phyloP scores from a whole-genome alignment of 139 green algal genomes.

The Tetraselmis chui region DNA sequence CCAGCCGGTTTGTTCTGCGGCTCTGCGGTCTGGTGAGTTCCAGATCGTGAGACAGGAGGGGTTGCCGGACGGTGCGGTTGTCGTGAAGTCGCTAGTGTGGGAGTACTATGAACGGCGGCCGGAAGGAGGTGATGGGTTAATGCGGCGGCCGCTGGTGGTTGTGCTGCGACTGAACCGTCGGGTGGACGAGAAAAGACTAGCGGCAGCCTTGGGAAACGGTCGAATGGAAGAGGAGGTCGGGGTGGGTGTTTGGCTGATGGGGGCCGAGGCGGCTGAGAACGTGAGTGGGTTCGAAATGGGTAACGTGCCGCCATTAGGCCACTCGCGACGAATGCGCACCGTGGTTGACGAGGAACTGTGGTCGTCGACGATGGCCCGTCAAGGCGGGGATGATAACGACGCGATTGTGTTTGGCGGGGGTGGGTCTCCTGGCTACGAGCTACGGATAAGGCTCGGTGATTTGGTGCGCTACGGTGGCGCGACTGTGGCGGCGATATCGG shows the following conservation, averaged over 20 bases:
- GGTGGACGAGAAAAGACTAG: neutral
- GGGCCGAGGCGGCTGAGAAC: neutral
- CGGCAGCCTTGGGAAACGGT: neutral
- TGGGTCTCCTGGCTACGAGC: neutral
- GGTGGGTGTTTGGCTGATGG: neutral
- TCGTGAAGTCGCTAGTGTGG: neutral
- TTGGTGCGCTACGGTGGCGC: neutral
- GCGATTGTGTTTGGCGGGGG: neutral
- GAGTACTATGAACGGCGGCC: neutral
- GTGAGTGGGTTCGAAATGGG: neutral
- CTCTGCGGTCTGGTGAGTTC: too few species aligned
- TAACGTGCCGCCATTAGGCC: neutral
- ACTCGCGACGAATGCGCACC: neutral
- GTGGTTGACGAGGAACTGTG: neutral
- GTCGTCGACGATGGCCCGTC: neutral
- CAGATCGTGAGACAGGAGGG: neutral
- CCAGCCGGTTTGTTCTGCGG: too few species aligned
- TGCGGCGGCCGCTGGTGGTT: neutral
- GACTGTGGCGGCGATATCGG: neutral
- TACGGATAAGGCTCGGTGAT: neutral
- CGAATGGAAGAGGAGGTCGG: too few species aligned
- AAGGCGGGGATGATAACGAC: neutral
- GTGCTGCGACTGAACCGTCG: neutral
- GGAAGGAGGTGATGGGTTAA: too few species aligned
- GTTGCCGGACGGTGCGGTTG: neutral